phyloP scores from a whole-genome alignment of 306 rosid genomes.

The Morella rubra region DNA sequence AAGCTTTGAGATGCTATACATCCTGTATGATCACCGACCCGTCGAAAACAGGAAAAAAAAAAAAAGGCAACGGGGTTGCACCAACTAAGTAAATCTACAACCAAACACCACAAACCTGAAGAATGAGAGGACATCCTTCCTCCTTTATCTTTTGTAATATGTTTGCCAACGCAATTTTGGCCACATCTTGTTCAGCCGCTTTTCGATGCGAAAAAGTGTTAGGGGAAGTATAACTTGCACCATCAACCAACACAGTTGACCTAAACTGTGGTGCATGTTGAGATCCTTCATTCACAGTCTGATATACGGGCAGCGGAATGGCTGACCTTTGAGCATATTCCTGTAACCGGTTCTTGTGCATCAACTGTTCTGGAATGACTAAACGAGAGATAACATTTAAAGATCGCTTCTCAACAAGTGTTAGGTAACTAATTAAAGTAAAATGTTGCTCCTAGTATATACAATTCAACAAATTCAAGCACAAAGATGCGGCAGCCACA shows the following conservation, averaged over 20 bases:
- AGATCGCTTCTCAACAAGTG: background rate
- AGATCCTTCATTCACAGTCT: constrained; percentile 40
- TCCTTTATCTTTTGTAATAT: constrained; percentile 23
- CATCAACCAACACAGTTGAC: constrained; percentile 46
- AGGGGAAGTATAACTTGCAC: constrained; percentile 27
- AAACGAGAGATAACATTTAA: background rate
- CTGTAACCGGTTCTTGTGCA: constrained; percentile 37
- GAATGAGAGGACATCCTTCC: constrained; percentile 33
- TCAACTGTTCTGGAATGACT: constrained; percentile 9
- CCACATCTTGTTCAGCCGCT: constrained; percentile 59
- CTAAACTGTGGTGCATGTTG: constrained; percentile 29
- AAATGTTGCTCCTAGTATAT: background rate
- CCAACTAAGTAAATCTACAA: background rate
- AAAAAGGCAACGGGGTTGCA: too few species aligned
- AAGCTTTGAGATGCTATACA: too few species aligned
- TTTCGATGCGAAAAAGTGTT: constrained; percentile 28
- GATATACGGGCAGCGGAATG: constrained; percentile 34
- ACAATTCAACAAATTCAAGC: background rate
- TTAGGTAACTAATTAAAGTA: background rate
- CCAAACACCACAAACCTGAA: constrained; percentile 35
- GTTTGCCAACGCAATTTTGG: constrained; percentile 41
- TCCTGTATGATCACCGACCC: too few species aligned
- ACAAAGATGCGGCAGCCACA: too few species aligned
- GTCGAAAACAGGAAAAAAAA: too few species aligned
- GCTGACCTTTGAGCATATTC: constrained; percentile 28